Conservation (phyloP, 306 rosid species). For the Ochetophila trinervis region DNA sequence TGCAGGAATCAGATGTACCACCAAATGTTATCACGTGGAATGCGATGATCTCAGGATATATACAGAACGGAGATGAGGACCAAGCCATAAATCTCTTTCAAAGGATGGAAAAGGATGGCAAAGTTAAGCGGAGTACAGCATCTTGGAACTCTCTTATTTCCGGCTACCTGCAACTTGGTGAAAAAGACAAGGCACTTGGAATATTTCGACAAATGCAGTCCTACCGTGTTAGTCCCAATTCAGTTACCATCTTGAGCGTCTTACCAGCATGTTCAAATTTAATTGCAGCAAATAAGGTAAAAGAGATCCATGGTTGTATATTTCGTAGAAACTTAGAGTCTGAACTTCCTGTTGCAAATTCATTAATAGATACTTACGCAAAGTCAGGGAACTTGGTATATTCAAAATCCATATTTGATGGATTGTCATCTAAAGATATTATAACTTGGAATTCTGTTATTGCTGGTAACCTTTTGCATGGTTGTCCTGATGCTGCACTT, state of each 20-base stretch:
- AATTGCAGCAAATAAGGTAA: constrained; percentile 56
- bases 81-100: constrained; percentile 75
- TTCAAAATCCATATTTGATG: constrained; percentile 60
- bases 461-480: constrained; percentile 69
- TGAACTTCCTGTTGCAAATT: constrained; percentile 57
- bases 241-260: constrained; percentile 70
- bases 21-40: constrained; percentile 87
- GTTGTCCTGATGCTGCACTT: constrained; percentile 57
- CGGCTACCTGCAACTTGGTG: constrained; percentile 68
- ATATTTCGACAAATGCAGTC: constrained; percentile 81
- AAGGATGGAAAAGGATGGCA: constrained; percentile 74
- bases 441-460: constrained; percentile 87
- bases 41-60: constrained; percentile 79
- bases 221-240: constrained; percentile 49
- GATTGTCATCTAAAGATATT: constrained; percentile 62
- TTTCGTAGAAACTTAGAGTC: constrained; percentile 61
- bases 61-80: constrained; percentile 77
- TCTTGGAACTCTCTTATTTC: constrained; percentile 89
- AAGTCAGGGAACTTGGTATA: constrained; percentile 72
- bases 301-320: constrained; percentile 79
- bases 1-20: constrained; percentile 70
- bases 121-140: constrained; percentile 63
- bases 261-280: constrained; percentile 74
- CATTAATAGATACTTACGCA: constrained; percentile 71
- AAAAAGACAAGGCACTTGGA: constrained; percentile 65